phyloP scores from a whole-genome alignment of 768 basidiomycete species.

The Mycena venus region DNA sequence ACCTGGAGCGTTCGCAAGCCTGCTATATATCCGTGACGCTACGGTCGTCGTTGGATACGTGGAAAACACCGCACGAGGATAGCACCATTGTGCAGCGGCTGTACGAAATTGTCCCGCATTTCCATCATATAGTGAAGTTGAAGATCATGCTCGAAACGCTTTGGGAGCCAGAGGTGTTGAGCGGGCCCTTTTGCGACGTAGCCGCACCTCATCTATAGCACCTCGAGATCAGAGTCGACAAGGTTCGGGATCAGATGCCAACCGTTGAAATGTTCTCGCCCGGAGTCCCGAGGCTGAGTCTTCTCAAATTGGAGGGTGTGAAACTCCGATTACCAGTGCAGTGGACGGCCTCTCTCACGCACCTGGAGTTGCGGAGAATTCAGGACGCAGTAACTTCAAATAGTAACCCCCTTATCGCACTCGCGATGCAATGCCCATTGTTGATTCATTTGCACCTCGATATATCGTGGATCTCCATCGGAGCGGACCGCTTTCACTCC shows the following conservation, averaged over 20 bases:
- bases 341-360: background rate
- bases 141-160: background rate
- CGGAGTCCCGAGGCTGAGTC: background rate
- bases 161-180: background rate
- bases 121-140: background rate
- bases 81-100: too few species aligned
- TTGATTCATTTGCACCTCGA: slow-evolving; percentile 6
- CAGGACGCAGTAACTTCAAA: background rate
- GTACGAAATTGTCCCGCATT: background rate
- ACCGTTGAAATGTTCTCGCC: background rate
- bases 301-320: background rate
- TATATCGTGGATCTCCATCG: background rate
- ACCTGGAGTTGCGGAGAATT: background rate
- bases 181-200: background rate
- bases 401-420: background rate
- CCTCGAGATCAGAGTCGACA: background rate
- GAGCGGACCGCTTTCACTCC: background rate
- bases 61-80: too few species aligned
- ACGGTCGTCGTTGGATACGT: too few species aligned
- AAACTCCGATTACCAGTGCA: background rate
- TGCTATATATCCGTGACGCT: background rate
- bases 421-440: background rate
- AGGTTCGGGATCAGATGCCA: background rate
- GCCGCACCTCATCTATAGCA: background rate
- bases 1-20: background rate